Evolutionary conservation across 768 basidiomycete species (phyloP).

Genomic region (Austroboletus festivus): DNA sequence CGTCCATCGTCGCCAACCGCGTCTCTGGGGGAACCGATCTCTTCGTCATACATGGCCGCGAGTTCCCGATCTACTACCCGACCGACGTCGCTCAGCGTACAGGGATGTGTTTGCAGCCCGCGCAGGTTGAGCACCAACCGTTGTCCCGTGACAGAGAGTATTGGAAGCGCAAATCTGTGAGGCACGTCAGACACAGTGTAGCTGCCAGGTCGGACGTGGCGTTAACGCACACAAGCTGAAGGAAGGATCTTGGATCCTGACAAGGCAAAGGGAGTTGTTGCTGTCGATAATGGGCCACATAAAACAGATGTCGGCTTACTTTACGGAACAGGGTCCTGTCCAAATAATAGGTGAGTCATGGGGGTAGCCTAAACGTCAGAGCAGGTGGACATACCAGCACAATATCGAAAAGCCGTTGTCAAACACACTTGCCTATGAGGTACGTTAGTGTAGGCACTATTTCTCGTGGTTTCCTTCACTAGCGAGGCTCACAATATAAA

Average conservation of each 20-base stretch:
- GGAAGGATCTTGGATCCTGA: conserved; percentile 7
- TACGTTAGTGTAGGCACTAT: not conserved
- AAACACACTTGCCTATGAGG: conserved; percentile 4
- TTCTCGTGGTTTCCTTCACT: not conserved
- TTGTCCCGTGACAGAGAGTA: conserved; percentile 16
- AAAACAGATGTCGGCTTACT: not conserved
- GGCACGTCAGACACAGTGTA: too few species aligned
- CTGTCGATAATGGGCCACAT: too few species aligned
- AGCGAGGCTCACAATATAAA: conserved; percentile 8
- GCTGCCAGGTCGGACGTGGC: not conserved
- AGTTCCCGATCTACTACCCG: conserved; percentile 8
- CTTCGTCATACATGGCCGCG: not conserved
- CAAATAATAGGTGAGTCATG: conserved; percentile 1
- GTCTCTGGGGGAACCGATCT: not conserved
- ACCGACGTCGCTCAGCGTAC: conserved; percentile 7
- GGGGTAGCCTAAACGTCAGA: not conserved
- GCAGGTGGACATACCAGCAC: conserved; percentile 8
- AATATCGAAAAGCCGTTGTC: conserved; percentile 4
- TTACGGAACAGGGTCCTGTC: conserved; percentile 5
- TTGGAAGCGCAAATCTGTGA: conserved; percentile 13
- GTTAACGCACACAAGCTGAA: conserved; percentile 8
- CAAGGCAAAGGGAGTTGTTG: not conserved
- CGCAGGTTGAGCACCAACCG: conserved; percentile 21
- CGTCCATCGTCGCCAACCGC: not conserved
- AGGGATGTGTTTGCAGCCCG: not conserved